These are phyloP conservation scores for Erythrobasidium hasegawianum DNA, from an alignment of 1,284 basidiomycete species.

Conservation along the genomic window DNA sequence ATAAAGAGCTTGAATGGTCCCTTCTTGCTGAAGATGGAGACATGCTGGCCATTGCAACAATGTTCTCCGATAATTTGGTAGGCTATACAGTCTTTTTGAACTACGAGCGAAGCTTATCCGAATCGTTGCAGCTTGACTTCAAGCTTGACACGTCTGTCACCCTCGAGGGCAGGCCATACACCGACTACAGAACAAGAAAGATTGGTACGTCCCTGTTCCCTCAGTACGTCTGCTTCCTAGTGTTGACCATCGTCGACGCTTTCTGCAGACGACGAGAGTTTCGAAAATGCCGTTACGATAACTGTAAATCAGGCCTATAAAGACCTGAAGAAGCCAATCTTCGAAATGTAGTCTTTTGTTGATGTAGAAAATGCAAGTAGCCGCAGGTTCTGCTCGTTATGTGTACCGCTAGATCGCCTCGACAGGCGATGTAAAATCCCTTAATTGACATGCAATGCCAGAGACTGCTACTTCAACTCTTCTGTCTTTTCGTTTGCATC, in stretches of 20 bases:
- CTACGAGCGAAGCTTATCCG: no score
- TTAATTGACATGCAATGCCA: neutral
- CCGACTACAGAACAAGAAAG: conserved; percentile 32
- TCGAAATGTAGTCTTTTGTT: neutral
- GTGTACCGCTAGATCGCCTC: neutral
- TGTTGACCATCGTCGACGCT: neutral
- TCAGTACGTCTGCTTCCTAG: neutral
- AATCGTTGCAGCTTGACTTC: conserved; percentile 20
- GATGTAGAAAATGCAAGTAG: neutral
- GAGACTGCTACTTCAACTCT: neutral
- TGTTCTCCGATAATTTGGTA: conserved; percentile 31
- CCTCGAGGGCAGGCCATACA: conserved; percentile 17
- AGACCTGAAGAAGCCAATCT: neutral
- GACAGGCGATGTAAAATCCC: neutral
- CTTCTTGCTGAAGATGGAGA: conserved; percentile 27
- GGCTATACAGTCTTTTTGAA: neutral
- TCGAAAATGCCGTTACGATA: conserved; percentile 28
- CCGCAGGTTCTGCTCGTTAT: neutral
- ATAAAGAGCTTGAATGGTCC: conserved; percentile 20
- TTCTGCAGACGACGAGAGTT: conserved; percentile 21
- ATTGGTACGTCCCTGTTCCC: conserved; percentile 10
- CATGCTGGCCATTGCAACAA: conserved; percentile 20
- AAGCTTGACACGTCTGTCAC: conserved; percentile 28
- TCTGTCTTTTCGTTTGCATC: neutral
- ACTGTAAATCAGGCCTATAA: conserved; percentile 2